phyloP scores from a whole-genome alignment of 1,139 yeast species.

The Candida labiduridarum region DNA sequence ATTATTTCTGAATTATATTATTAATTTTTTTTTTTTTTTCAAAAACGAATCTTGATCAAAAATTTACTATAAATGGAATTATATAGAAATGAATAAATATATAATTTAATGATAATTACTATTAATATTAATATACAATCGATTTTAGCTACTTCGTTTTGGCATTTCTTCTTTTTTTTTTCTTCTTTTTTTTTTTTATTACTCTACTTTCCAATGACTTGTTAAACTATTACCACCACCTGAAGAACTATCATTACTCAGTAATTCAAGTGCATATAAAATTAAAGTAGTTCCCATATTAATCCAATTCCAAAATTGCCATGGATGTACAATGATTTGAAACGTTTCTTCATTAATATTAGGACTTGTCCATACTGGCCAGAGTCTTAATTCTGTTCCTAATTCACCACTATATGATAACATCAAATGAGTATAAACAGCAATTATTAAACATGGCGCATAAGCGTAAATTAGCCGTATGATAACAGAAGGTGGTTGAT shows the following conservation, averaged over 20 bases:
- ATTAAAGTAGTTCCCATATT: constrained; percentile 79
- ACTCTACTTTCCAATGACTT: constrained; percentile 49
- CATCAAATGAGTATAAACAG: constrained; percentile 91
- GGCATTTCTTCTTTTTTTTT: neutral
- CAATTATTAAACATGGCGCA: constrained; percentile 91
- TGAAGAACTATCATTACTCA: constrained; percentile 40
- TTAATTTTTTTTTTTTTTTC: neutral
- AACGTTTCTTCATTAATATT: constrained; percentile 11
- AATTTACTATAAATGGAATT: constrained; percentile 3
- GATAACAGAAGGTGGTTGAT: constrained; percentile 43
- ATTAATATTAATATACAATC: too few species aligned
- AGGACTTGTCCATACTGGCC: constrained; percentile 53
- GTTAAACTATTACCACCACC: constrained; percentile 35
- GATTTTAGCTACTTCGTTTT: neutral
- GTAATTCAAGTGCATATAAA: constrained; percentile 78
- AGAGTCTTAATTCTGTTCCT: constrained; percentile 56
- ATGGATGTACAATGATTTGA: constrained; percentile 61
- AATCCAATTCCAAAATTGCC: constrained; percentile 98
- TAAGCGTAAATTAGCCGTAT: constrained; percentile 76
- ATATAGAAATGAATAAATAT: constrained; percentile 3
- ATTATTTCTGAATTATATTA: constrained; percentile 27
- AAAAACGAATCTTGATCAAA: constrained; percentile 1
- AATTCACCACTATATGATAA: constrained; percentile 85
- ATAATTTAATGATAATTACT: neutral
- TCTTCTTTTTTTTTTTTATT: constrained; percentile 9